phyloP scores from a whole-genome alignment of 2,329 filamentous ascomycete genomes.

The Phialophora chinensis region DNA sequence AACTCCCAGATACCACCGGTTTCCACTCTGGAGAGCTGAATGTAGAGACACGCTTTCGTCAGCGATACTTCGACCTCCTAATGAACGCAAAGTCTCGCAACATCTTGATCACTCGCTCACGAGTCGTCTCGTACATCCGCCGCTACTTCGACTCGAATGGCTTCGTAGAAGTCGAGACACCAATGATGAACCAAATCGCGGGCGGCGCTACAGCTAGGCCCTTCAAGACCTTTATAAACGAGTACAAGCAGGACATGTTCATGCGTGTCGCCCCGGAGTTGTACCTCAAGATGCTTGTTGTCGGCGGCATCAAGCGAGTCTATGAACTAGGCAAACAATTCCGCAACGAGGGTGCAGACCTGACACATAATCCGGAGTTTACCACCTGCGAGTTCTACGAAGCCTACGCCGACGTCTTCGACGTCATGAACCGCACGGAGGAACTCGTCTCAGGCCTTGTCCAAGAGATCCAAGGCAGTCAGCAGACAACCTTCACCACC shows the following conservation, averaged over 20 bases:
- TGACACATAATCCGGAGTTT: slow-evolving; percentile 98
- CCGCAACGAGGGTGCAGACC: slow-evolving; percentile 87
- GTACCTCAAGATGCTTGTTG: slow-evolving; percentile 94
- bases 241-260: slow-evolving; percentile 90
- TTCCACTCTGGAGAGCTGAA: slow-evolving; percentile 91
- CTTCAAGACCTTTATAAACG: slow-evolving; percentile 95
- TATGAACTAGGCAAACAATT: slow-evolving; percentile 97
- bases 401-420: slow-evolving; percentile 90
- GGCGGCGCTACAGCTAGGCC: slow-evolving; percentile 95
- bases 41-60: slow-evolving; percentile 88
- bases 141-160: slow-evolving; percentile 85
- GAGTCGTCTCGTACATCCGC: slow-evolving; percentile 88
- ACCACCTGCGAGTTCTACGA: slow-evolving; percentile 97
- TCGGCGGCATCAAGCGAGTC: slow-evolving; percentile 90
- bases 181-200: slow-evolving; percentile 95
- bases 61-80: slow-evolving; percentile 93
- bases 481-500: slow-evolving; percentile 84
- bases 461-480: slow-evolving; percentile 84
- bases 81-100: slow-evolving; percentile 90
- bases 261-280: slow-evolving; percentile 94
- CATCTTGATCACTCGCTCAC: slow-evolving; percentile 81
- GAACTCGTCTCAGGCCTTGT: slow-evolving; percentile 88
- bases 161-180: slow-evolving; percentile 94
- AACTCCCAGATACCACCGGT: slow-evolving; percentile 73
- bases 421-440: slow-evolving; percentile 89